Conservation (phyloP, 2,329 filamentous ascomycete species). For the Colletotrichum liriopes region DNA sequence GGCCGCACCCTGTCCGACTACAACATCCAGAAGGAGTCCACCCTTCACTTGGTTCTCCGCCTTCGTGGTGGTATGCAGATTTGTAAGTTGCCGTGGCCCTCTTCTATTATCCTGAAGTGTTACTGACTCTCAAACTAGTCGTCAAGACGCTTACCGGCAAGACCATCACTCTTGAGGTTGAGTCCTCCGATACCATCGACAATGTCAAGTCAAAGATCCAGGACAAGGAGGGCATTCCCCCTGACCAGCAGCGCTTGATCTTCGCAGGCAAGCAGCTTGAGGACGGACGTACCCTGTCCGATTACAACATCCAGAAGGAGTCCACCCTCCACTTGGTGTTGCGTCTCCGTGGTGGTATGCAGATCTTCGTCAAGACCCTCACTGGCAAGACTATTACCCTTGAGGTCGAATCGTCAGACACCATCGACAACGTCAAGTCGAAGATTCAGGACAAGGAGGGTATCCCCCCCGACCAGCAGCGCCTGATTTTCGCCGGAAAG, state of each 20-base stretch:
- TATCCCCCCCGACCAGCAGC: constrained; percentile 95
- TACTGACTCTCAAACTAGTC: constrained; percentile 55
- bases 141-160: constrained; percentile 93
- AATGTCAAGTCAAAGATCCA: constrained; percentile 98
- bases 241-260: constrained; percentile 95
- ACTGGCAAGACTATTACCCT: constrained; percentile 96
- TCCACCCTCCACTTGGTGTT: constrained; percentile 88
- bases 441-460: constrained; percentile 97
- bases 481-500: constrained; percentile 94
- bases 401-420: constrained; percentile 90
- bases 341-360: constrained; percentile 91
- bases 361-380: constrained; percentile 89
- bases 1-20: constrained; percentile 69
- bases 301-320: constrained; percentile 98
- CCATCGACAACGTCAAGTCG: constrained; percentile 93
- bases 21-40: constrained; percentile 76
- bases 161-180: constrained; percentile 93
- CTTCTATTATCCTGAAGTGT: constrained; percentile 28
- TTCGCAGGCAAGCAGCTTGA: constrained; percentile 98
- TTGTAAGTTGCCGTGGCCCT: constrained; percentile 61
- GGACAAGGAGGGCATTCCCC: constrained; percentile 97
- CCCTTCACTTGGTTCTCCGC: constrained; percentile 82
- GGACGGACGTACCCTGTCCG: constrained; percentile 89
- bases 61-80: constrained; percentile 79
- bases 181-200: constrained; percentile 92